Base-by-base conservation (phyloP, 2,329 filamentous ascomycete species). In the Exophiala sp. region DNA sequence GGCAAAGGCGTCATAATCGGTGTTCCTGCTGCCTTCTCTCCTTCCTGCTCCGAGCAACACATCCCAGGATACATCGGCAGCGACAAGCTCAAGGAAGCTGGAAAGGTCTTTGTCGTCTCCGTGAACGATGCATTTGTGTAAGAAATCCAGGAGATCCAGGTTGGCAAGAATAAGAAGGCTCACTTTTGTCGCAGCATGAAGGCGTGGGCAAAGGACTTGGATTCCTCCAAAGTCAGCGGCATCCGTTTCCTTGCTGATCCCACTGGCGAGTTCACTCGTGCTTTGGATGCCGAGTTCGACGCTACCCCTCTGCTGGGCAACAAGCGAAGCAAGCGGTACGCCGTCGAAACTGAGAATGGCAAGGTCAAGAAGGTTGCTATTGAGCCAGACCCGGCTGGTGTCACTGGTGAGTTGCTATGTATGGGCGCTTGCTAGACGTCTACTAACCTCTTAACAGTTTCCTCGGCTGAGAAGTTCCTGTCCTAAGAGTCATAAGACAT, bases 81-180 rank as follows among this genome's bases (percentile, higher is more conserved):
- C 68, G 59, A 62, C 35, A 84, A 86, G 69, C 79, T 95, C 64
- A 88, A 88, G 75, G 78, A 86, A 57, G 89, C 88, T 29, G 91
- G 91, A 45, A 79, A 87, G 66, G 88, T 96, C 42, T 95, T 95
- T 66, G 89, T 97, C 38, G 84, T 97, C 52, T 85, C 88, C 12
- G 91, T 96, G 68, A 97, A 97, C 69, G 92, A 97, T 70, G 83
- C 91, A 16, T 96, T 96, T 70, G 91, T 96, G 88, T 95, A 78
- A 73, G 88, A 44, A 29, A 6, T 16, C 10, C 24, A 39, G n/a
- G 75, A 43, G 40, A 42, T 33, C 32, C 20, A 11, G 10, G 6
- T 9, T 41, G 41, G 16, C 21, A n/a, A 10, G 2, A 29, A 8
- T 29, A 44, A 20, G 3, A 33, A 24, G 33, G 24, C 41, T 43